Conservation (phyloP, 2,329 filamentous ascomycete genomes). For the Ceratocystis alfenasii region DNA sequence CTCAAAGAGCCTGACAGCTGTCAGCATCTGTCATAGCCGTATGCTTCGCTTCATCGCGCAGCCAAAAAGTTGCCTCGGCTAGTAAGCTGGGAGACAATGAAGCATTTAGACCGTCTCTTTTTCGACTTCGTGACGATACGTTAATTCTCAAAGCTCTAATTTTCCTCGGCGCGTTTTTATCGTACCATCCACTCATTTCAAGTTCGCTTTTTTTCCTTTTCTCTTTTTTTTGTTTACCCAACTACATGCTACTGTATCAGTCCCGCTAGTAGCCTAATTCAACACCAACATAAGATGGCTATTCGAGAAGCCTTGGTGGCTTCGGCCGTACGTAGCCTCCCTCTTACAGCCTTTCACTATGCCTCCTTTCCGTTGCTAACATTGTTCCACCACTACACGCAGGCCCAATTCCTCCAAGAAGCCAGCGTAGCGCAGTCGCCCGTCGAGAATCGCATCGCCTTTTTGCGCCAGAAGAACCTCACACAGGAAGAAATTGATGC, state of each 20-base stretch:
- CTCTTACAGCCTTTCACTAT: neutral
- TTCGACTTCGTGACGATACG: neutral
- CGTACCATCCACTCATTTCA: conserved; percentile 15
- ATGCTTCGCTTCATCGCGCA: neutral
- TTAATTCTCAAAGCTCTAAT: neutral
- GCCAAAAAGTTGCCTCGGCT: conserved; percentile 9
- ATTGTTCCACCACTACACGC: conserved; percentile 12
- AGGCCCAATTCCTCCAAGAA: conserved; percentile 67
- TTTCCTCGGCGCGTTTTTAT: conserved; percentile 13
- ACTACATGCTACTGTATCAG: neutral
- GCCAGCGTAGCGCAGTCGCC: conserved; percentile 80
- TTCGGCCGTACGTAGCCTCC: conserved; percentile 51
- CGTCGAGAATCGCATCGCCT: conserved; percentile 84
- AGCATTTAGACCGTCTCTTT: neutral
- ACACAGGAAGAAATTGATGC: conserved; percentile 89
- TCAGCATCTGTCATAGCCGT: neutral
- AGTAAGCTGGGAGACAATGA: neutral
- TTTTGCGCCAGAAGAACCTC: conserved; percentile 91
- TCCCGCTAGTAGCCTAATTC: neutral
- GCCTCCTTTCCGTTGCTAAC: conserved; percentile 23
- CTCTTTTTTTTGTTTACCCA: neutral
- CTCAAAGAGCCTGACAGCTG: neutral
- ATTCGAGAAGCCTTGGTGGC: conserved; percentile 87
- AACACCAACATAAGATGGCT: conserved; percentile 44
- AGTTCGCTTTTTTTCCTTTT: neutral